A percentile compares a stretch with the other conserved stretches of the same genome.
These are phyloP conservation scores for Tolypocladium cylindrosporum DNA, from an alignment of 2,329 filamentous ascomycete genomes.

Conservation along the genomic window DNA sequence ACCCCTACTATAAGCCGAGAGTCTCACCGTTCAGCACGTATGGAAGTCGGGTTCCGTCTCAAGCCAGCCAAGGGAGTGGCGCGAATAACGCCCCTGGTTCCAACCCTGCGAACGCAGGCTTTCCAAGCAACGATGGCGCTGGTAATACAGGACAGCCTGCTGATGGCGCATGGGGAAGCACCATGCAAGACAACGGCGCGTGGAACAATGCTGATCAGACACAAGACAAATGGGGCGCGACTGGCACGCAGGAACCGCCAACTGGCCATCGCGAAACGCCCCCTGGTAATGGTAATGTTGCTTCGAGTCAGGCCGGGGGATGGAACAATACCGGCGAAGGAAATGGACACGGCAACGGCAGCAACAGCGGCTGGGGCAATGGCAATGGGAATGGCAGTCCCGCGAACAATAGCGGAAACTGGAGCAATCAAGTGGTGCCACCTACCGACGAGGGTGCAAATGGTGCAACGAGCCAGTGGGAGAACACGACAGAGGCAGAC, in stretches of 20 bases:
- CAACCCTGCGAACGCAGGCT: not conserved
- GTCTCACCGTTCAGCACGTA: slow-evolving; percentile 11
- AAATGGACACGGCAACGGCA: slow-evolving; percentile 9
- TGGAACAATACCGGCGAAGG: slow-evolving; percentile 3
- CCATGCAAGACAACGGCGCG: not conserved
- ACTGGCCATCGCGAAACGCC: not conserved
- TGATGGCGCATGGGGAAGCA: not conserved
- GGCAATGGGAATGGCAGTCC: not conserved
- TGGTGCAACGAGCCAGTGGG: not conserved
- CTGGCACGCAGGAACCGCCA: not conserved
- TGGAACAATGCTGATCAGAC: slow-evolving; percentile 3
- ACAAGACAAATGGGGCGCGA: not conserved
- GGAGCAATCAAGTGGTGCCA: not conserved
- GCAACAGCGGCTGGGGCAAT: not conserved
- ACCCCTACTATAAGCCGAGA: slow-evolving; percentile 16
- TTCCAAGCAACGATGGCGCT: slow-evolving; percentile 1
- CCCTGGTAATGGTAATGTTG: not conserved
- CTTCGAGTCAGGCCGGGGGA: not conserved
- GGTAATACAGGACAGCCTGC: not conserved
- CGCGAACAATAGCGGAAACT: not conserved
- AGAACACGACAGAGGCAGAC: not conserved
- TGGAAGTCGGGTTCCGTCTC: slow-evolving; percentile 5
- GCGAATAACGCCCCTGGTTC: slow-evolving; percentile 1
- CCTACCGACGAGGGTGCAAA: not conserved
- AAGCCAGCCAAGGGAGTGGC: slow-evolving; percentile 1